phyloP scores from a whole-genome alignment of 139 green algal species.

The Cymbomonas tetramitiformis region DNA sequence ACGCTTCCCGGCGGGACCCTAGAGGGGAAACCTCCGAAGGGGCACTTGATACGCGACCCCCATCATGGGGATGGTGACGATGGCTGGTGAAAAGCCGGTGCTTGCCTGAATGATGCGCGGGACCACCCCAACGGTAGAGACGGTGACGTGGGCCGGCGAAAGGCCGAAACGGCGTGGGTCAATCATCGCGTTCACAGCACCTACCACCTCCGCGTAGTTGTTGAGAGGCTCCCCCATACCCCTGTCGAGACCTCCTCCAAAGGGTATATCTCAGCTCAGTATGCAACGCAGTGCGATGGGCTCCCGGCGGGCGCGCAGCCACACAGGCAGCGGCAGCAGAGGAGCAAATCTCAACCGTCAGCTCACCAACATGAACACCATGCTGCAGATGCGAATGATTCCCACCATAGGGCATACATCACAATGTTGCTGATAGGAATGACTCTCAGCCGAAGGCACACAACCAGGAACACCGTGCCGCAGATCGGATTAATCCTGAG shows the following conservation, averaged over 20 bases:
- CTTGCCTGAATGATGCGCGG: too few species aligned
- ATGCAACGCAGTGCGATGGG: background rate
- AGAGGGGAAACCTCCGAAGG: too few species aligned
- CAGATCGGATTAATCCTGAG: background rate
- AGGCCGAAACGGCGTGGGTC: conserved; percentile 56
- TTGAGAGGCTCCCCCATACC: conserved; percentile 92
- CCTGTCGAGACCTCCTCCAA: background rate
- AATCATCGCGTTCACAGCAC: conserved; percentile 53
- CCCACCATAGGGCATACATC: too few species aligned
- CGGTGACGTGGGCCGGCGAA: conserved; percentile 52
- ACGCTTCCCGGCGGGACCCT: too few species aligned
- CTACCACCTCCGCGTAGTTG: conserved; percentile 75
- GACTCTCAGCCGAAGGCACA: too few species aligned
- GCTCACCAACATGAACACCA: too few species aligned
- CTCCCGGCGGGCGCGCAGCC: too few species aligned
- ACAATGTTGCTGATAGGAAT: too few species aligned
- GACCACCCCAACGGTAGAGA: conserved; percentile 60
- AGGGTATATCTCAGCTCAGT: background rate
- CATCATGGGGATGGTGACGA: background rate
- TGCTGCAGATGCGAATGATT: too few species aligned
- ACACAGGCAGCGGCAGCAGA: too few species aligned
- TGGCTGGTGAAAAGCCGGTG: too few species aligned
- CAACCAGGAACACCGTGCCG: background rate
- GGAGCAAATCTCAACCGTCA: too few species aligned
- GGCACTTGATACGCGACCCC: background rate